Evolutionary conservation across 176 grass and related monocot species (phyloP), one percentile per base, ranked within the genome.

Genomic region (Oryza longistaminata): DNA sequence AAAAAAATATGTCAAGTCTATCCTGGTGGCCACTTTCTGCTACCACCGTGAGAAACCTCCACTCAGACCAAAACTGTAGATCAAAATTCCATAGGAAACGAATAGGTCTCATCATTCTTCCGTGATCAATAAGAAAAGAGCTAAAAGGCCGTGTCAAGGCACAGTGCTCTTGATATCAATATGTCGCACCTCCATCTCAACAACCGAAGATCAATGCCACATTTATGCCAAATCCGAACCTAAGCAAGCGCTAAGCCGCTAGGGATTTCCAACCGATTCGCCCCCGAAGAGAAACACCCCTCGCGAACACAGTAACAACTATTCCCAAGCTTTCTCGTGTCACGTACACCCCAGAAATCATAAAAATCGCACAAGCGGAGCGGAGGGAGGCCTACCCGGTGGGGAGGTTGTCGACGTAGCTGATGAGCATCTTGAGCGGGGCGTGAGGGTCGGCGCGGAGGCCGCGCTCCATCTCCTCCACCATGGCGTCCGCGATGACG

Each of bases 361-460:
- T 11, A 0, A n/a, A 21, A 73, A 45, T 22, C 40, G 29, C 40
- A 85, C 45, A 79, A 27, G 70, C 4, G 81, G 71, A 27, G 33
- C 70, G 81, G 71, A 66, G 35, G 25, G 5, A 2, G 31, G 21
- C 72, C 76, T 97, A 97, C 94, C 94, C 94, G 9, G 92, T 97
- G 64, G 94, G 94, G 29, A 97, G 88, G 74, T 97, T 97, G 87
- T 97, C 92, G 13, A 97, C 94, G 77, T 90, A 94, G 90, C 94
- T 94, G 17, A 97, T 88, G 79, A 97, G 78, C 94, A 97, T 97
- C 94, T 97, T 97, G 67, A 97, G 69, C 80, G 82, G 82, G 3
- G 80, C 88, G 13, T 89, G 86, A 10, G 62, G 77, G 27, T 94
- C 94, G 55, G 86, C 89, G 80, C 88, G 79, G 13, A 97, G 92